Evolutionary conservation across 352 stramenopile genomes (phyloP), one percentile per base, ranked within the genome.

Genomic region (Phytophthora sojae): DNA sequence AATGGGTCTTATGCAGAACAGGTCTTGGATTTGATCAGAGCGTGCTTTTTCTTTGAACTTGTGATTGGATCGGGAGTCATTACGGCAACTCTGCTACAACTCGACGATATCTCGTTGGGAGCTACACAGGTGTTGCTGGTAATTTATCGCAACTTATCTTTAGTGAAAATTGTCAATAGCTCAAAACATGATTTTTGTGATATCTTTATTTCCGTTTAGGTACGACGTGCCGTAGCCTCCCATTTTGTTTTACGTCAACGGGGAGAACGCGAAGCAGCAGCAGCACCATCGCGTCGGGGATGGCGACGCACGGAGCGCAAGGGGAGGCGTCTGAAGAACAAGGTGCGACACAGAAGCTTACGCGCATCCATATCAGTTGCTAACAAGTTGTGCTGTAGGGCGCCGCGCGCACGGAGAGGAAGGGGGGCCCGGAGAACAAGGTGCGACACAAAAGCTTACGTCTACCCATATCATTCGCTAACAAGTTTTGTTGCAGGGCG

Each of bases 91-190:
- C 19, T 6, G 11, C 39, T 47, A 47, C 39, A 47, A 47, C 39
- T 9, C 3, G 39, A 47, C 39, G 39, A 47, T 19, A 47, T 47
- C 39, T 47, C 39, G 39, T 47, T 47, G 39, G 39, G 32, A n/a
- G n/a, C n/a, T n/a, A n/a, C n/a, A n/a, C n/a, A n/a, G n/a, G 7
- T 44, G 37, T 44, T 44, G 8, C 37, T 44, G 37, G 37, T 44
- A 47, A 19, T 47, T 47, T 47, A 47, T 47, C 39, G 39, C 39
- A 47, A 21, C 39, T 47, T 47, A 47, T 47, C 39, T 47, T 47
- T 47, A 14, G 39, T 47, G 39, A 47, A 47, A 47, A 47, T 19
- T 47, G 39, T 47, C 39, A 47, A 47, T 47, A 21, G 39, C 39
- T n/a, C 14, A 7, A 47, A 47, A 47, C 17, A 19, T 47, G 15